phyloP scores from a whole-genome alignment of 306 rosid genomes.

The Crotalaria pallida region DNA sequence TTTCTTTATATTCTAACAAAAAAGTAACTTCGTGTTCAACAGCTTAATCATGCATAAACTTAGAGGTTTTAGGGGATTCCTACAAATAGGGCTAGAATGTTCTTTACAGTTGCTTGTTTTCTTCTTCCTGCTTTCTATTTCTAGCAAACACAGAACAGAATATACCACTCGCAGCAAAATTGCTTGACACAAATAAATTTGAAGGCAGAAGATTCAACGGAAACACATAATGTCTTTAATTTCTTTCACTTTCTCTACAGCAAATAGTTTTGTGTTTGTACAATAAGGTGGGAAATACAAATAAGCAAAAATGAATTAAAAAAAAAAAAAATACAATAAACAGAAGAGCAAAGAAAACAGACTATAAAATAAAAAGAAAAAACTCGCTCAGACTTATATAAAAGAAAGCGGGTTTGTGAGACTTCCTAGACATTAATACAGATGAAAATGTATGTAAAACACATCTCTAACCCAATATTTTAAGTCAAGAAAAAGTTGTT shows the following conservation, averaged over 20 bases:
- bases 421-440: conserved; percentile 2
- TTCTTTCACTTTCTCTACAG: conserved; percentile 6
- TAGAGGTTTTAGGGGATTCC: neutral
- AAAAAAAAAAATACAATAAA: neutral
- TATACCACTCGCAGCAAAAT: neutral
- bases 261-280: conserved; percentile 1
- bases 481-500: conserved; percentile 3
- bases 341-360: neutral
- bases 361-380: conserved; percentile 4
- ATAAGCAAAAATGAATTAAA: neutral
- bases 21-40: too few relatives aligned
- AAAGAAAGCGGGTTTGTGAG: neutral
- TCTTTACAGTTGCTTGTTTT: too few relatives aligned
- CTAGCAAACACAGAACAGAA: neutral
- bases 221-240: neutral
- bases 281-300: neutral
- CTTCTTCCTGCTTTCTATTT: neutral
- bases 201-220: neutral
- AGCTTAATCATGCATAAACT: too few relatives aligned
- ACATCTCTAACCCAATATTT: neutral
- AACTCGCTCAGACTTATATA: conserved; percentile 9
- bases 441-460: neutral
- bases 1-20: neutral
- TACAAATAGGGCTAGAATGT: neutral
- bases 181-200: neutral